Evolutionary conservation across 2,329 filamentous ascomycete genomes (phyloP), one percentile per base, ranked within the genome.

Genomic region (Myrmaecium sp.): DNA sequence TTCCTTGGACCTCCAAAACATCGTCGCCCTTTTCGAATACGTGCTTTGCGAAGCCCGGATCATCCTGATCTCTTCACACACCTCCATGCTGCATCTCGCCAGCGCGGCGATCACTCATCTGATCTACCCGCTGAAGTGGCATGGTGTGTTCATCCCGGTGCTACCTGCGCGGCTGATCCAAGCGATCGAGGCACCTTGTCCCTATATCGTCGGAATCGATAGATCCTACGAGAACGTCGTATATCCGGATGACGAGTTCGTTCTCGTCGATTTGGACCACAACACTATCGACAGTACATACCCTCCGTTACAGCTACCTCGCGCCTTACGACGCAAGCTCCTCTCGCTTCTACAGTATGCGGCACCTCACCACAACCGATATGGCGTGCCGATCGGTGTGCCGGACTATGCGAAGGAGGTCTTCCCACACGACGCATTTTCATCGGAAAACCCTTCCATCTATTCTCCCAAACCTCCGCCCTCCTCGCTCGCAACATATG

Each of bases 201-300:
- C 89, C 1, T 98, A 95, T 43, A 93, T 98, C 37, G 82, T 95
- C 22, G 89, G 89, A 25, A 81, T 98, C 31, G 89, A 98, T 55
- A 70, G 84, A 37, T 72, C 84, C 30, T 95, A 95, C 46, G 81
- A 91, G 40, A 71, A 71, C 30, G 69, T 83, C 24, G 75, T 83
- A 39, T 66, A 95, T 21, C 89, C 89, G 0, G 82, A 93, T 5
- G 89, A 95, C 41, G 89, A 95, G 45, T 95, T 86, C 48, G 84
- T 95, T 11, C 62, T 95, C 10, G 83, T 95, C 18, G 89, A 98
- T 51, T 61, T 98, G 27, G 89, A 98, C 51, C 73, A 78, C 47
- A 80, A 98, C 50, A 74, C 74, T 10, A 84, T 98, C 33, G 81
- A 93, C 45, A 78, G 82, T 25, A 89, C 82, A 2, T 62, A 71